Evolutionary conservation across 202 grass and related monocot genomes (phyloP).

Genomic region (Schoenoplectus tabernaemontani): DNA sequence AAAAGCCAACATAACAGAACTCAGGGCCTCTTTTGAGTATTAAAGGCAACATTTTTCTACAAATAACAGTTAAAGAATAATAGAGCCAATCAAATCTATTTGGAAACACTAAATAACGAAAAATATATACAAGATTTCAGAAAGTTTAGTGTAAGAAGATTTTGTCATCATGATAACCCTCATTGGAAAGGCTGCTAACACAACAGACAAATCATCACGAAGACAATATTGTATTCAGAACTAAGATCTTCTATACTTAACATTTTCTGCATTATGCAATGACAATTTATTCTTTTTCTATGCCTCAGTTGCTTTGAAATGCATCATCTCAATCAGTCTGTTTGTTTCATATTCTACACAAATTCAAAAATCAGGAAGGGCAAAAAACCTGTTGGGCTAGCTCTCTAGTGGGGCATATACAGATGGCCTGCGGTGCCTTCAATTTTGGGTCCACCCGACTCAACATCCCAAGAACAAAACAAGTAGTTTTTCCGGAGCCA

Average conservation of each 20-base stretch:
- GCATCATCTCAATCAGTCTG: not conserved
- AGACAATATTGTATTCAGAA: not conserved
- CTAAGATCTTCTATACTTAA: not conserved
- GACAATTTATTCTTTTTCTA: not conserved
- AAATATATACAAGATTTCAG: not conserved
- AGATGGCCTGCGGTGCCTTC: constrained; percentile 75
- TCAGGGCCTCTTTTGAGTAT: not conserved
- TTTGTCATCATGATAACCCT: not conserved
- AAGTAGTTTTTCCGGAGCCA: constrained; percentile 96
- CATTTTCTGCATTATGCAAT: not conserved
- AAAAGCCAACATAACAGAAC: not conserved
- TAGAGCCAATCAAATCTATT: not conserved
- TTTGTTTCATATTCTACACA: not conserved
- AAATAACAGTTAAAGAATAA: not conserved
- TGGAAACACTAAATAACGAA: not conserved
- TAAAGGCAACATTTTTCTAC: not conserved
- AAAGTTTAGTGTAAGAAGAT: not conserved
- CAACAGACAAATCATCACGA: not conserved
- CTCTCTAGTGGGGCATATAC: constrained; percentile 95
- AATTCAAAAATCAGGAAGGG: not conserved
- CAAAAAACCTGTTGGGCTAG: constrained; percentile 64
- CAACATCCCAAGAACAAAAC: constrained; percentile 96
- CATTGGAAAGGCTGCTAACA: not conserved
- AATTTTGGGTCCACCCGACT: constrained; percentile 62
- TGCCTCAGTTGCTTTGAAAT: not conserved